phyloP scores from a whole-genome alignment of 2,329 filamentous ascomycete genomes.

The Blastomyces emzantsi region DNA sequence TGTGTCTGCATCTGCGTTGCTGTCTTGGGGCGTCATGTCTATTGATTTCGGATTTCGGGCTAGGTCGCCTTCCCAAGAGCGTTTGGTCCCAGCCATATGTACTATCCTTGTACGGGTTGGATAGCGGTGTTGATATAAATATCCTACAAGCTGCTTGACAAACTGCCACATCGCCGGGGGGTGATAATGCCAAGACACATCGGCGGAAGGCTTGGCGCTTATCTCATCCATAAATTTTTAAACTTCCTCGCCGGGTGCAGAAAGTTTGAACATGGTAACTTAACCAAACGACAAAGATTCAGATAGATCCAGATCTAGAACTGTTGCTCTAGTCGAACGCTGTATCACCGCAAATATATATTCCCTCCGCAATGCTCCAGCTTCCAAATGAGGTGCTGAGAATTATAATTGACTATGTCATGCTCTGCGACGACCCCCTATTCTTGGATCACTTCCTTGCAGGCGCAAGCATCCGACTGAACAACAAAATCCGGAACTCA shows the following conservation, averaged over 20 bases:
- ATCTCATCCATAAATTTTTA: neutral
- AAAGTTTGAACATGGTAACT: neutral
- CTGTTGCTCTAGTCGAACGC: neutral
- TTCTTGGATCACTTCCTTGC: neutral
- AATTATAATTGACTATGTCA: constrained; percentile 2
- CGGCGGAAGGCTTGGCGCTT: neutral
- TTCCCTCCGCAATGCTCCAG: neutral
- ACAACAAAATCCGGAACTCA: neutral
- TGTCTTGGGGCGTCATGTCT: neutral
- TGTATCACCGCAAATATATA: neutral
- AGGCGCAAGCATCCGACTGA: neutral
- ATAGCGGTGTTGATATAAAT: neutral
- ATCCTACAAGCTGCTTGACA: no score
- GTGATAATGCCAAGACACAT: neutral
- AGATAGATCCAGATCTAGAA: neutral
- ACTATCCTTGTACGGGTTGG: neutral
- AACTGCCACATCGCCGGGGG: neutral
- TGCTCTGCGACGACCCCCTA: neutral
- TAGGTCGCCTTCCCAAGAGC: constrained; percentile 31
- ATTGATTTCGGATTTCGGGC: constrained; percentile 15
- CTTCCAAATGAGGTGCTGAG: neutral
- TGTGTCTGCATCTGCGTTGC: constrained; percentile 14
- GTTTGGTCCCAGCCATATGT: constrained; percentile 30
- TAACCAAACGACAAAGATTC: neutral
- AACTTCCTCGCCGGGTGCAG: neutral